Evolutionary conservation across 306 rosid genomes (phyloP), one percentile per base, ranked within the genome.

Genomic region (Adenanthera pavonina): DNA sequence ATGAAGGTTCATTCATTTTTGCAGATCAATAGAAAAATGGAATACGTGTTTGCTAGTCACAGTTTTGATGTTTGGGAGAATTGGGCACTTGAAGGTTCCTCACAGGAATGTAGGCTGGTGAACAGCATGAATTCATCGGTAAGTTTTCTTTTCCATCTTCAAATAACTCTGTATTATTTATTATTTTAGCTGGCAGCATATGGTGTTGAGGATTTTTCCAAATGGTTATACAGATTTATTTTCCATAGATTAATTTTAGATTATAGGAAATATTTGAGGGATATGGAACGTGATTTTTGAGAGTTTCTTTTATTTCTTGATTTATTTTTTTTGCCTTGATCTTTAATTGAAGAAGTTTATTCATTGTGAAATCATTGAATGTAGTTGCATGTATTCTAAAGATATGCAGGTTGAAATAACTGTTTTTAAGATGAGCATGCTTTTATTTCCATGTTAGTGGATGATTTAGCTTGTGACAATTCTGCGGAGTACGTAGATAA

Each of bases 61-160:
- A 93, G 97, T 85, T 95, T 95, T 90, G 99, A 93, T 85, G 99
- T 95, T 66, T 93, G 99, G 99, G 98, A 93, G 87, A 90, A 88
- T 80, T 95, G 99, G 99, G 85, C 84, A 65, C 83, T 95, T 71
- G 97, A 93, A 86, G 93, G 98, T 79, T 89, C 97, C 74, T 69
- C 90, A 67, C 93, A 89, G 82, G 99, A 95, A 85, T 95, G 99
- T 72, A 92, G 90, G 83, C 90, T 95, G 86, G 92, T 91, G 76
- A 93, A 95, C 88, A 92, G 98, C 77, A 92, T 97, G 88, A 93
- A 95, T 87, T 89, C 91, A 41, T 78, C 85, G 57, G 99, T 90
- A 80, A 81, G 97, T 85, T 87, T 69, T 72, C 67, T 73, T 47
- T 30, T 30, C 64, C 8, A 59, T 86, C 72, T 25, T 64, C 34